These are phyloP conservation scores for Cercospora sojina DNA, from an alignment of 2,329 filamentous ascomycete genomes.

Conservation along the genomic window DNA sequence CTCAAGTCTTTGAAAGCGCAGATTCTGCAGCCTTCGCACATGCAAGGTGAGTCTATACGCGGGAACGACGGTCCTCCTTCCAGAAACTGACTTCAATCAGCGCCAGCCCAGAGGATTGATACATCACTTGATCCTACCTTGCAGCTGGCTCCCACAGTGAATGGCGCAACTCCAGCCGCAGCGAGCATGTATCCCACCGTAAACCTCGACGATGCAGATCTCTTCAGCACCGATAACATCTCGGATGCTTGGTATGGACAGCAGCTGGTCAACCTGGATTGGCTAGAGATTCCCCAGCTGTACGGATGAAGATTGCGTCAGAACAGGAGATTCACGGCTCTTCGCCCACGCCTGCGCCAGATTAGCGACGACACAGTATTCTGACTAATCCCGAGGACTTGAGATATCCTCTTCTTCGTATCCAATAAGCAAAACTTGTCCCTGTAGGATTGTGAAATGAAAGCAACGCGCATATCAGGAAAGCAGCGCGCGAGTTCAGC, in stretches of 20 bases:
- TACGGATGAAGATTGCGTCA: constrained; percentile 5
- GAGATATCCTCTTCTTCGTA: neutral
- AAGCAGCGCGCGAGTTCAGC: neutral
- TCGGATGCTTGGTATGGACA: constrained; percentile 31
- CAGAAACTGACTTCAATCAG: neutral
- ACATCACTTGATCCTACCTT: constrained; percentile 2
- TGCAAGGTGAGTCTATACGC: neutral
- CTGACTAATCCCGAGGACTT: neutral
- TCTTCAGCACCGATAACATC: constrained; percentile 30
- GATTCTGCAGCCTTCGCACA: constrained; percentile 15
- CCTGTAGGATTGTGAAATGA: neutral
- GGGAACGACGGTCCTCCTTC: accelerated
- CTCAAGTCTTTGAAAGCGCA: constrained; percentile 28
- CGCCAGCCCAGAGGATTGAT: neutral
- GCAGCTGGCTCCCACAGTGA: neutral
- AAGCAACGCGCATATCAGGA: neutral
- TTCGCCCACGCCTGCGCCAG: too few species aligned
- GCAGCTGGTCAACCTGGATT: constrained; percentile 30
- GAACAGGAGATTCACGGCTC: neutral
- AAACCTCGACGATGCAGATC: constrained; percentile 24
- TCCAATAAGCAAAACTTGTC: neutral
- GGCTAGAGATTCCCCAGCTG: constrained; percentile 27
- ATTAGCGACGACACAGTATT: neutral
- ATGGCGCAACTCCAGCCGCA: constrained; percentile 4
- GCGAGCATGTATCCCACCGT: constrained; percentile 20